These are phyloP conservation scores for Melastoma candidum DNA, from an alignment of 441 rosid genomes.

Conservation along the genomic window DNA sequence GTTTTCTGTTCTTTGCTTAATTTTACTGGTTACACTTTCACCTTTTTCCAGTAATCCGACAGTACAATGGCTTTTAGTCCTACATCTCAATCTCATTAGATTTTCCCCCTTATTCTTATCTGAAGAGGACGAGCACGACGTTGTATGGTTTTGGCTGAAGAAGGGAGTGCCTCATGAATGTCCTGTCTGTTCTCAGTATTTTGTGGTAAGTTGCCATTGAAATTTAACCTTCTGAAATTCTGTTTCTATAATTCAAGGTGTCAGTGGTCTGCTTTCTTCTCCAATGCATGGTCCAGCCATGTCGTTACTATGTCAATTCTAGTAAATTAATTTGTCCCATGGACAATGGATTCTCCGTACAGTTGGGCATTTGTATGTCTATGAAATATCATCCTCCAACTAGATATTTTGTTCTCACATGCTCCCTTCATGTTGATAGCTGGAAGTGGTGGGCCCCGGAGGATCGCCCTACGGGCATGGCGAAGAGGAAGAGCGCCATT, in stretches of 20 bases:
- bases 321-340: no score
- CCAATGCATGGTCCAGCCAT: no score
- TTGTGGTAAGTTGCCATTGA: constrained; percentile 49
- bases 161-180: constrained; percentile 83
- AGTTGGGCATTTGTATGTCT: constrained; percentile 3
- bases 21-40: background rate
- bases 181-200: constrained; percentile 86
- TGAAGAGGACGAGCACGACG: constrained; percentile 93
- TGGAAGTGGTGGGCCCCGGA: constrained; percentile 95
- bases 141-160: constrained; percentile 98
- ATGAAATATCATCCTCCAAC: background rate
- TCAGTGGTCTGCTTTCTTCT: background rate
- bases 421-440: constrained; percentile 32
- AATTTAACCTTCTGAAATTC: constrained; percentile 6
- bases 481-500: constrained; percentile 49
- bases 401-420: background rate
- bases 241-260: constrained; percentile 1
- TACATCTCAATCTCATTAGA: background rate
- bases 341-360: no score
- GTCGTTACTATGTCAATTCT: no score
- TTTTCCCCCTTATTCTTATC: constrained; percentile 2
- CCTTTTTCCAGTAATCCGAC: background rate
- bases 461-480: constrained; percentile 92
- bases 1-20: background rate
- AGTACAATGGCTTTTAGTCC: background rate